A percentile compares a stretch with the other conserved stretches of the same genome.
Conservation (phyloP, 2,329 filamentous ascomycete species). For the Fusarium staphyleae region DNA sequence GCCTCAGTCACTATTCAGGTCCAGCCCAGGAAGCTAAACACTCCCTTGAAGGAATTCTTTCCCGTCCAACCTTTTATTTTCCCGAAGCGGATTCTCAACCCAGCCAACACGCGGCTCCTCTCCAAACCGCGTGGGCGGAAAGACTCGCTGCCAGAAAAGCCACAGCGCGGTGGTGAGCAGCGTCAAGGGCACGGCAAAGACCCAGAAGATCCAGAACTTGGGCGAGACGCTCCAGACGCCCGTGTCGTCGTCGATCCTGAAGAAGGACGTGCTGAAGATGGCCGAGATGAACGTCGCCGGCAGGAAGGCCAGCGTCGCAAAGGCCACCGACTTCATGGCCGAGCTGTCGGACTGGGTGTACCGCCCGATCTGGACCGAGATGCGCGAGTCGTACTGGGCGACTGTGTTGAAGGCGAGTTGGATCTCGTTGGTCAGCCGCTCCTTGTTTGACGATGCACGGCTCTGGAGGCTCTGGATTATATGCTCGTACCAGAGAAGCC, state of each 20-base stretch:
- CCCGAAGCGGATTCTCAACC: not conserved
- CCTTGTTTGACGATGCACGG: conserved; percentile 50
- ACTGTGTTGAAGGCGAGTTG: conserved; percentile 57
- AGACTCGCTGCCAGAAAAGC: conserved; percentile 22
- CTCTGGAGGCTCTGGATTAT: conserved; percentile 46
- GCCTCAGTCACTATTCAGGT: too few species aligned
- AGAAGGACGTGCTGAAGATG: conserved; percentile 57
- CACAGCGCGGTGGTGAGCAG: conserved; percentile 30
- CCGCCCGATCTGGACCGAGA: conserved; percentile 50
- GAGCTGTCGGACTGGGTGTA: conserved; percentile 55
- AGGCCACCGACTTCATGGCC: conserved; percentile 59
- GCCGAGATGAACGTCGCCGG: conserved; percentile 59
- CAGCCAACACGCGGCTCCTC: conserved; percentile 2
- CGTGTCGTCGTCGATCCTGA: conserved; percentile 41
- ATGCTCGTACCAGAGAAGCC: conserved; percentile 45
- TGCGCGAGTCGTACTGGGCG: conserved; percentile 50
- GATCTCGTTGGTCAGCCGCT: conserved; percentile 62
- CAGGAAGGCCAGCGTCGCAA: conserved; percentile 57
- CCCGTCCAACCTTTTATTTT: not conserved
- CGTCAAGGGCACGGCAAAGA: conserved; percentile 43
- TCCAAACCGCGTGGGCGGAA: conserved; percentile 6
- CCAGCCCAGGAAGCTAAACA: not conserved
- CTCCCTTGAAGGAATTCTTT: not conserved
- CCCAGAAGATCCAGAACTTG: conserved; percentile 50
- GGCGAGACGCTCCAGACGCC: conserved; percentile 41